These are phyloP conservation scores for Themeda triandra DNA, from an alignment of 176 grass and related monocot genomes.

Conservation along the genomic window DNA sequence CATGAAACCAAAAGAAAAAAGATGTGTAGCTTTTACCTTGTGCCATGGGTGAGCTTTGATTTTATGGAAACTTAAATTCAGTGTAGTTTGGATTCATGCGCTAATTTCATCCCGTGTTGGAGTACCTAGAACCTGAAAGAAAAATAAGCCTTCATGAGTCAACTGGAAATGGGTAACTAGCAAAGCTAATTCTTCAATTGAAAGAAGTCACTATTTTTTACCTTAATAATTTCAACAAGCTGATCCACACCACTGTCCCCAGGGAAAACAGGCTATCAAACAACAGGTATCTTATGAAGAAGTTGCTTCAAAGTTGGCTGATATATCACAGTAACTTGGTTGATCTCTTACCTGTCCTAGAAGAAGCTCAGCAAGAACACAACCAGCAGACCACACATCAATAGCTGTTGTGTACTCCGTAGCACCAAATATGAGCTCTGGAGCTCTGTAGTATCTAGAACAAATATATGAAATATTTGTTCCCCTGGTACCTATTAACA, in stretches of 20 bases:
- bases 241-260: conserved; percentile 85
- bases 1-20: not conserved
- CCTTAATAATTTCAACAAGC: conserved; percentile 93
- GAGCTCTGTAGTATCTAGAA: conserved; percentile 92
- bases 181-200: not conserved
- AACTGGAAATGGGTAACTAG: conserved; percentile 16
- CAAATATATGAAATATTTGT: conserved; percentile 95
- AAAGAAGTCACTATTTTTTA: conserved; percentile 17
- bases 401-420: conserved; percentile 86
- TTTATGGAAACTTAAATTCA: conserved; percentile 73
- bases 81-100: conserved; percentile 89
- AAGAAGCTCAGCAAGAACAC: conserved; percentile 86
- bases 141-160: conserved; percentile 8
- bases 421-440: conserved; percentile 92
- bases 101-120: conserved; percentile 92
- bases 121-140: conserved; percentile 74
- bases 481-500: conserved; percentile 72
- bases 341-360: conserved; percentile 61
- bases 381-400: conserved; percentile 91
- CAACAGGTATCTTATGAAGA: conserved; percentile 31
- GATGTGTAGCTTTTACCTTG: conserved; percentile 37
- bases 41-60: conserved; percentile 94
- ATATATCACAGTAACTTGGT: conserved; percentile 10
- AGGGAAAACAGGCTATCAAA: conserved; percentile 78
- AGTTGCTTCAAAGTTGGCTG: conserved; percentile 24